phyloP scores from a whole-genome alignment of 495 filamentous ascomycete species.

The Neurospora sp. region DNA sequence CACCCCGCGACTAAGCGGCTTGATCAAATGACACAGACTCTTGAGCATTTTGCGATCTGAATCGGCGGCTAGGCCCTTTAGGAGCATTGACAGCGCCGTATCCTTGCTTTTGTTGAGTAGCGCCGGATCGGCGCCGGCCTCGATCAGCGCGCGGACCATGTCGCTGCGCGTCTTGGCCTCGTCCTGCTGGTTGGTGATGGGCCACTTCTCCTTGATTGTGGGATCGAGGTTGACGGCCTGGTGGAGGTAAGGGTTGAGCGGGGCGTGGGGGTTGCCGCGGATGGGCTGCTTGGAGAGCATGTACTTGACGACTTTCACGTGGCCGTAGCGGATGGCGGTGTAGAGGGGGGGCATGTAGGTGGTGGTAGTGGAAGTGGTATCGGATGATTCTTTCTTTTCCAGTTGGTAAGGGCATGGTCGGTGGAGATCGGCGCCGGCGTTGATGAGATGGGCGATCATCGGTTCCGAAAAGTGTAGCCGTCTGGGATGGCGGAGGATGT shows the following conservation, averaged over 20 bases:
- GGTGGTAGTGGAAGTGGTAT: not conserved
- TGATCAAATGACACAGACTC: not conserved
- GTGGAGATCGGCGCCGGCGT: not conserved
- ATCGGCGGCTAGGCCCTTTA: not conserved
- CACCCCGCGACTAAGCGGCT: not conserved
- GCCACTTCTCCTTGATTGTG: not conserved
- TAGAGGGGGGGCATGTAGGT: not conserved
- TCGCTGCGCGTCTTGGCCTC: not conserved
- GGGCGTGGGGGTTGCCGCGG: constrained; percentile 1
- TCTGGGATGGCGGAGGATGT: not conserved
- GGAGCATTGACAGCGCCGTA: not conserved
- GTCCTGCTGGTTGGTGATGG: not conserved
- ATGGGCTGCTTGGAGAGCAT: constrained; percentile 3
- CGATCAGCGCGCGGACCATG: not conserved
- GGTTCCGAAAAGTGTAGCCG: not conserved
- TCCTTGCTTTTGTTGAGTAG: not conserved
- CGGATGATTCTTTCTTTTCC: not conserved
- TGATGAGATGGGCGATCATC: not conserved
- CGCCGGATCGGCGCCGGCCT: not conserved
- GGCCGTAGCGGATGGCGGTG: not conserved
- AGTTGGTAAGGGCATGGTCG: not conserved
- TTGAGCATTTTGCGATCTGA: not conserved
- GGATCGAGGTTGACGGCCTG: not conserved
- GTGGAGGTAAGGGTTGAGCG: not conserved
- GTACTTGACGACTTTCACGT: not conserved